A percentile compares a stretch with the other conserved stretches of the same genome.
phyloP scores from a whole-genome alignment of 805 yeast species.

The Ogataea ganodermae region DNA sequence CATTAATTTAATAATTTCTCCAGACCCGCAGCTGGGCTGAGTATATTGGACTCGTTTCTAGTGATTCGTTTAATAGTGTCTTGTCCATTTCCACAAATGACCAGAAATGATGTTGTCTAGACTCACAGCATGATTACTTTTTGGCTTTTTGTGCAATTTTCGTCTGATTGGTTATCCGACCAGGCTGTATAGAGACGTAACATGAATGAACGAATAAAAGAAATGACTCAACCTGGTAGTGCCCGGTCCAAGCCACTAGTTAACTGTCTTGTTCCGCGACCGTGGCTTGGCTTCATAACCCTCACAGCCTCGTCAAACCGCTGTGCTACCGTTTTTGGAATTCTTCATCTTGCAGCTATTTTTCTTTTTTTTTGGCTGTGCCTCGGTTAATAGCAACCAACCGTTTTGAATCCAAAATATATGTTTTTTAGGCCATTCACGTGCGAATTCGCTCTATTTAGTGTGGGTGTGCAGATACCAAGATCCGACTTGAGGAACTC shows the following conservation, averaged over 20 bases:
- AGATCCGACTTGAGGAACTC: background rate
- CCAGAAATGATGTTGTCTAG: background rate
- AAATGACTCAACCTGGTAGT: too few species aligned
- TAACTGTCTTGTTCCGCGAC: too few species aligned
- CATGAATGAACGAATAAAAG: background rate
- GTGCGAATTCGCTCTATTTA: too few species aligned
- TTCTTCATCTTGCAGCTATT: background rate
- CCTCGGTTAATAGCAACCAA: background rate
- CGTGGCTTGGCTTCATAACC: too few species aligned
- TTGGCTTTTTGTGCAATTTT: background rate
- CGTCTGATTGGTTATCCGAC: too few species aligned
- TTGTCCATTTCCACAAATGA: background rate
- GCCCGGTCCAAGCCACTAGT: too few species aligned
- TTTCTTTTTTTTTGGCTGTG: constrained; percentile 1
- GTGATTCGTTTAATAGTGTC: too few species aligned
- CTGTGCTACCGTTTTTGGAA: background rate
- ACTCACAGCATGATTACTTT: background rate
- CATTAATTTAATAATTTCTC: background rate
- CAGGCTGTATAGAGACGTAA: background rate
- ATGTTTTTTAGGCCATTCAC: too few species aligned
- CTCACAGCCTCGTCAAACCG: too few species aligned
- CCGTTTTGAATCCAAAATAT: too few species aligned
- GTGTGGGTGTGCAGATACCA: background rate
- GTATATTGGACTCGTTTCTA: too few species aligned
- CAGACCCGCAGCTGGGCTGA: too few species aligned